A percentile compares a stretch with the other conserved stretches of the same genome.
These are phyloP conservation scores for Cryptosporidium sp. DNA, from an alignment of 169 alveolate genomes.

Conservation along the genomic window DNA sequence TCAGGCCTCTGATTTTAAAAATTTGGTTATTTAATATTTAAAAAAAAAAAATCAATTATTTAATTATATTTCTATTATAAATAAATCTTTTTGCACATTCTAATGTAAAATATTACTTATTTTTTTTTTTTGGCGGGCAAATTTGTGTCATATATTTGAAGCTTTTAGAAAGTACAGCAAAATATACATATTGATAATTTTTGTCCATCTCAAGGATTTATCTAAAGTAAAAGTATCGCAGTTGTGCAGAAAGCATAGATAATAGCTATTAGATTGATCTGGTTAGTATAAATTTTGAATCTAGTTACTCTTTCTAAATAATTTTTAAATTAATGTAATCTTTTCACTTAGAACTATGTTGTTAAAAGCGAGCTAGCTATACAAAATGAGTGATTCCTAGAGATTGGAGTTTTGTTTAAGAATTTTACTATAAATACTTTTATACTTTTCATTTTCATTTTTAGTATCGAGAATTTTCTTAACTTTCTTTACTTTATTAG, in stretches of 20 bases:
- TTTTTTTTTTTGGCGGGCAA: not conserved
- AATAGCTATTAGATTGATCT: not conserved
- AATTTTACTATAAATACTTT: conserved; percentile 36
- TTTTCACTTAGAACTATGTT: not conserved
- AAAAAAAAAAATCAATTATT: not conserved
- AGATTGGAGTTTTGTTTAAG: not conserved
- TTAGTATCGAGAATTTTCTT: conserved; percentile 25
- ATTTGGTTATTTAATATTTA: not conserved
- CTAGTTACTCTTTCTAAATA: not conserved
- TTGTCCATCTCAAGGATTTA: too few species aligned
- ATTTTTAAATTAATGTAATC: not conserved
- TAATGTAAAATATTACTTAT: conserved; percentile 1
- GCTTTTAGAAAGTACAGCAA: not conserved
- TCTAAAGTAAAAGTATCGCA: too few species aligned
- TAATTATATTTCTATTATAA: not conserved
- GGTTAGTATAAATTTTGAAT: too few species aligned
- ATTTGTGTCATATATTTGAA: not conserved
- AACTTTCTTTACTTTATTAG: conserved; percentile 22
- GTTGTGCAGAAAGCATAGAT: not conserved
- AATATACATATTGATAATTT: too few species aligned
- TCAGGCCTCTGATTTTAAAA: not conserved
- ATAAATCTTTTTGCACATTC: not conserved
- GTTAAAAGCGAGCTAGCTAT: not conserved
- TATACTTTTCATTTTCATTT: conserved; percentile 31
- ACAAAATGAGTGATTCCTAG: not conserved